A percentile compares a stretch with the other conserved stretches of the same genome.
Evolutionary conservation across 1,284 basidiomycete genomes (phyloP).

Genomic region (Cutaneotrichosporon mucoides): DNA sequence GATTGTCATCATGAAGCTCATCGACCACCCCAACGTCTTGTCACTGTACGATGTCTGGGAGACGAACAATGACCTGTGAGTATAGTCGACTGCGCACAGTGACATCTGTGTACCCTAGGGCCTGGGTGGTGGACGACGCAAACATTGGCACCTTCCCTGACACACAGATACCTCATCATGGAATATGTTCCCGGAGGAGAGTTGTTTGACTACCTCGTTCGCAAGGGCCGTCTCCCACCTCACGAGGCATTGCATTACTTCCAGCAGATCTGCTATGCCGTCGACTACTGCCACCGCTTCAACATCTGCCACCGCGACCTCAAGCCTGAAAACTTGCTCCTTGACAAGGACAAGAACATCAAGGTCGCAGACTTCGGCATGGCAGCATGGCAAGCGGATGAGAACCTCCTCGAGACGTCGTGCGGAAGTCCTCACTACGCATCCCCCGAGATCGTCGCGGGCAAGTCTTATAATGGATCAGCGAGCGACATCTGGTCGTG

Average conservation of each 20-base stretch:
- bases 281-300: conserved; percentile 94
- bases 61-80: conserved; percentile 51
- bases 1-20: conserved; percentile 98
- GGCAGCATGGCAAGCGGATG: conserved; percentile 80
- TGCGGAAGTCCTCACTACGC: conserved; percentile 99
- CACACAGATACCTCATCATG: conserved; percentile 73
- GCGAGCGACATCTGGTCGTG: conserved; percentile 97
- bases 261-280: conserved; percentile 90
- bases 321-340: conserved; percentile 92
- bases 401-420: conserved; percentile 78
- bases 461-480: conserved; percentile 80
- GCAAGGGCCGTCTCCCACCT: conserved; percentile 70
- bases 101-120: no score
- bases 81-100: not conserved
- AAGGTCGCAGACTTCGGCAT: conserved; percentile 99
- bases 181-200: conserved; percentile 98
- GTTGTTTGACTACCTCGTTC: conserved; percentile 91
- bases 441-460: conserved; percentile 94
- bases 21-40: conserved; percentile 94
- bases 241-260: conserved; percentile 89
- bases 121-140: not conserved
- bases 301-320: conserved; percentile 97
- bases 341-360: conserved; percentile 80
- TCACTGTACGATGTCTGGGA: conserved; percentile 97
- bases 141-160: not conserved